These are phyloP conservation scores for Medicago ruthenica DNA, from an alignment of 306 rosid genomes.

Conservation along the genomic window DNA sequence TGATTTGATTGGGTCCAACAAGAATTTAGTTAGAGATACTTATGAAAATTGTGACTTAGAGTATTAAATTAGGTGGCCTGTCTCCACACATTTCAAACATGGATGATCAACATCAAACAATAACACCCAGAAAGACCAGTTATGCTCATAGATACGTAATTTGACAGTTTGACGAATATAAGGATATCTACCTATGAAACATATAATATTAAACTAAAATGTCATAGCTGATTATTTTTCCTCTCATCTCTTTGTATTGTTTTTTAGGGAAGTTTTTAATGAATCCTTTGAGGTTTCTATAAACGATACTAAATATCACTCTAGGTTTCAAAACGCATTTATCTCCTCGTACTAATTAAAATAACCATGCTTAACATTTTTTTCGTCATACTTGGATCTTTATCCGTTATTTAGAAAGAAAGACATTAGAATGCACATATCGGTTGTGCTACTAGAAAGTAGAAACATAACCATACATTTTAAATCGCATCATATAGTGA, in stretches of 20 bases:
- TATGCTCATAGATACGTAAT: slow-evolving; percentile 38
- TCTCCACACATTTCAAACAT: slow-evolving; percentile 49
- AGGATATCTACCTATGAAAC: slow-evolving; percentile 6
- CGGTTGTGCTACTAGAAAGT: too few relatives aligned
- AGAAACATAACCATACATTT: too few relatives aligned
- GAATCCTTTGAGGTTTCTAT: too few relatives aligned
- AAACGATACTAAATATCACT: too few relatives aligned
- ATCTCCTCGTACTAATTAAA: too few relatives aligned
- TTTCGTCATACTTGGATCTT: too few relatives aligned
- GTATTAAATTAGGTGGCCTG: slow-evolving; percentile 59
- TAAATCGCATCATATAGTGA: too few relatives aligned
- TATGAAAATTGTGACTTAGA: slow-evolving; percentile 36
- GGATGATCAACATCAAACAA: slow-evolving; percentile 41
- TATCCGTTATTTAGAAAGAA: too few relatives aligned
- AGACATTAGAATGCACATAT: too few relatives aligned
- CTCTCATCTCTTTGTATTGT: not conserved
- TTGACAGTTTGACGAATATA: slow-evolving; percentile 17
- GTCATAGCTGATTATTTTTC: slow-evolving; percentile 9
- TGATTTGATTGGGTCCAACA: slow-evolving; percentile 58
- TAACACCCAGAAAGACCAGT: slow-evolving; percentile 16
- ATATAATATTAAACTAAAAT: slow-evolving; percentile 34
- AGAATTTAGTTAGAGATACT: slow-evolving; percentile 62
- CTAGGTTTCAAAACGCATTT: too few relatives aligned
- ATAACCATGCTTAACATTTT: too few relatives aligned
- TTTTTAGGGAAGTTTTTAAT: not conserved